These are phyloP conservation scores for Calonectria hongkongensis DNA, from an alignment of 2,329 filamentous ascomycete genomes.

Conservation along the genomic window DNA sequence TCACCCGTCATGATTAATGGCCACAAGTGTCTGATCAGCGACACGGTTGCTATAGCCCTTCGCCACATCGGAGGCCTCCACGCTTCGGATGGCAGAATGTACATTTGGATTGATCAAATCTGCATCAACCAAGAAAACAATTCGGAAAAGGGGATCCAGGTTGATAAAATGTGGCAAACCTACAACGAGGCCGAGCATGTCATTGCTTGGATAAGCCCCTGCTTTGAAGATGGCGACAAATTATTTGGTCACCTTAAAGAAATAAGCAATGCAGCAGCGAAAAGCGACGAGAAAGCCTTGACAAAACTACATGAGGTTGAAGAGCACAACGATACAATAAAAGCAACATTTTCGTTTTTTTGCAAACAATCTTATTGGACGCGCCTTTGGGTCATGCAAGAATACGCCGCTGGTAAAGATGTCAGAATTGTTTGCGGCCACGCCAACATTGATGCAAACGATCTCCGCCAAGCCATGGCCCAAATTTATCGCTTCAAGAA, in stretches of 20 bases:
- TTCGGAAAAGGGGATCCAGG: slow-evolving; percentile 39
- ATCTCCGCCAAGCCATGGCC: background rate
- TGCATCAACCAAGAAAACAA: slow-evolving; percentile 43
- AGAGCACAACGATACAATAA: background rate
- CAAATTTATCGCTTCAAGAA: background rate
- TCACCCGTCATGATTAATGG: slow-evolving; percentile 9
- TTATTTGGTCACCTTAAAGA: slow-evolving; percentile 32
- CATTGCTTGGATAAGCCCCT: slow-evolving; percentile 34
- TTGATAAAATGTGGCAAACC: slow-evolving; percentile 40
- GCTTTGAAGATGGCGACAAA: slow-evolving; percentile 13
- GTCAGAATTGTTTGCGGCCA: slow-evolving; percentile 39
- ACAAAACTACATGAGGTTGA: background rate
- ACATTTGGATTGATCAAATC: slow-evolving; percentile 42
- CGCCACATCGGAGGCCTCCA: background rate
- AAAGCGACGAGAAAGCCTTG: slow-evolving; percentile 3
- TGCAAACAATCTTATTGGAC: slow-evolving; percentile 41
- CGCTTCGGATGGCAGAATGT: background rate
- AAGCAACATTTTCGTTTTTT: slow-evolving; percentile 25
- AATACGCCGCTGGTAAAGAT: slow-evolving; percentile 33
- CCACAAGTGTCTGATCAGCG: background rate
- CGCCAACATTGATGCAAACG: slow-evolving; percentile 23
- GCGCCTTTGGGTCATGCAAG: slow-evolving; percentile 47
- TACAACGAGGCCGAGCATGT: slow-evolving; percentile 34
- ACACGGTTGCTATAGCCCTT: slow-evolving; percentile 24
- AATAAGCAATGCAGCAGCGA: background rate